A percentile compares a stretch with the other conserved stretches of the same genome.
Conservation (phyloP, 2,329 filamentous ascomycete species). For the Arthrobotrys entomopaga region DNA sequence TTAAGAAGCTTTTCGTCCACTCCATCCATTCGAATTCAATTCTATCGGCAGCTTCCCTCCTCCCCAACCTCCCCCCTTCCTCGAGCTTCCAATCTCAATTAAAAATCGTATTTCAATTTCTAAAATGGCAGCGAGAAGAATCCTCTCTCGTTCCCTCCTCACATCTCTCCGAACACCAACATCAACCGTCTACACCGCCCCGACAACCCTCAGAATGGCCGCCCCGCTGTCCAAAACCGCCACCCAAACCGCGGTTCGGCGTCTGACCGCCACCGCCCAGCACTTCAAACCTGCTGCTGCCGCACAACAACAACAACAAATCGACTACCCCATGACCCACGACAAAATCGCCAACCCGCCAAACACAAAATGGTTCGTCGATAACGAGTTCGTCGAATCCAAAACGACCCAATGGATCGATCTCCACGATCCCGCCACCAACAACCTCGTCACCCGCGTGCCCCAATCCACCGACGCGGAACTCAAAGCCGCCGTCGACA, state of each 20-base stretch:
- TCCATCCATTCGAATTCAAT: slow-evolving; percentile 9
- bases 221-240: slow-evolving; percentile 38
- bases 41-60: not conserved
- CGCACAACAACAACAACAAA: slow-evolving; percentile 63
- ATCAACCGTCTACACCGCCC: slow-evolving; percentile 32
- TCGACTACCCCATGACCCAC: slow-evolving; percentile 76
- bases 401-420: slow-evolving; percentile 78
- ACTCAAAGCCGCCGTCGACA: slow-evolving; percentile 78
- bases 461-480: slow-evolving; percentile 83
- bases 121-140: slow-evolving; percentile 55
- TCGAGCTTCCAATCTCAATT: slow-evolving; percentile 9
- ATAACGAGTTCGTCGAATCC: slow-evolving; percentile 80
- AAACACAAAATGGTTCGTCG: slow-evolving; percentile 82
- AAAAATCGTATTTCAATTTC: not conserved
- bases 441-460: slow-evolving; percentile 83
- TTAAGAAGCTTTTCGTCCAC: slow-evolving; percentile 43
- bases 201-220: slow-evolving; percentile 41
- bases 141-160: slow-evolving; percentile 55
- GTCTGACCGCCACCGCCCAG: slow-evolving; percentile 70
- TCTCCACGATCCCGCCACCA: slow-evolving; percentile 83
- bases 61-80: slow-evolving; percentile 41
- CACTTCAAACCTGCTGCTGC: slow-evolving; percentile 68
- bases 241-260: slow-evolving; percentile 63
- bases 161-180: slow-evolving; percentile 54
- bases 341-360: slow-evolving; percentile 74